Evolutionary conservation across 495 filamentous ascomycete genomes (phyloP).

Genomic region (Neurospora sp.): DNA sequence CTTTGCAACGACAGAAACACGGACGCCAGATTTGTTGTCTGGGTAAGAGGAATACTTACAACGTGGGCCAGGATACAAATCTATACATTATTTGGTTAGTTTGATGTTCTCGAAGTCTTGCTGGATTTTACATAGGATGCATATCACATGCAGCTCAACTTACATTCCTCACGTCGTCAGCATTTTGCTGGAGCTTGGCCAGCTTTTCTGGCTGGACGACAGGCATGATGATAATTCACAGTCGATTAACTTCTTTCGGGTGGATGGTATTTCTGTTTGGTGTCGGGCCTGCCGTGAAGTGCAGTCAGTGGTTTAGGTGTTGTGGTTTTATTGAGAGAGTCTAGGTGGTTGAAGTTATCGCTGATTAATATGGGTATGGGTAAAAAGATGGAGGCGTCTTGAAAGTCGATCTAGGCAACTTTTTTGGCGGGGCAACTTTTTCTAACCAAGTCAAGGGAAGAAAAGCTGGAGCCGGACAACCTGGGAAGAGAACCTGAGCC

Average conservation of each 20-base stretch:
- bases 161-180: conserved; percentile 85
- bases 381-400: not conserved
- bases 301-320: not conserved
- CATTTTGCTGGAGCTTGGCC: conserved; percentile 70
- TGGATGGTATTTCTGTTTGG: not conserved
- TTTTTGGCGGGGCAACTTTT: not conserved
- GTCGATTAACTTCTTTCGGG: not conserved
- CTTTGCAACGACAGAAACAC: not conserved
- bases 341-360: not conserved
- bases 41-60: conserved; percentile 10
- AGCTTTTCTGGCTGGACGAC: conserved; percentile 81
- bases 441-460: not conserved
- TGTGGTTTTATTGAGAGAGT: not conserved
- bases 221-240: conserved; percentile 52
- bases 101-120: conserved; percentile 1
- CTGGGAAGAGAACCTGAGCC: not conserved
- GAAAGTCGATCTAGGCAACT: not conserved
- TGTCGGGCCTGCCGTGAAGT: not conserved
- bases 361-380: not conserved
- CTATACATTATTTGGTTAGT: conserved; percentile 56
- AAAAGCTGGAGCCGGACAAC: not conserved
- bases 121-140: conserved; percentile 14
- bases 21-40: not conserved
- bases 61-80: conserved; percentile 98
- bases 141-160: conserved; percentile 33